Evolutionary conservation across 1,284 basidiomycete genomes (phyloP), one percentile per base, ranked within the genome.

Genomic region (Ceratobasidium theobromae): DNA sequence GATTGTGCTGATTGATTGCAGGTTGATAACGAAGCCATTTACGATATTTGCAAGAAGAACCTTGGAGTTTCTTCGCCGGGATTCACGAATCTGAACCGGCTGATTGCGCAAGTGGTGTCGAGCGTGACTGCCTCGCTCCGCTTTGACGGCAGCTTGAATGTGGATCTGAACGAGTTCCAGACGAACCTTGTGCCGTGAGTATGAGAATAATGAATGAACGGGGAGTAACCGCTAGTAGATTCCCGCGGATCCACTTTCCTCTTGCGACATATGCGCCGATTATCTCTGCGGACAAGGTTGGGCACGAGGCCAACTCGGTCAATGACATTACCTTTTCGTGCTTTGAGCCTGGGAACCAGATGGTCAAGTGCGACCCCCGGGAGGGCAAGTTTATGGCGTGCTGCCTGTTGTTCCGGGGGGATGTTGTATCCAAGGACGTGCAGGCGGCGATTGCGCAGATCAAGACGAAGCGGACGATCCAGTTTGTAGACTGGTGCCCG

Each of bases 101-200:
- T 99, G 71, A 99, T 99, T 73, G 96, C 96, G 28, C 94, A 96
- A 76, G 96, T 99, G 69, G 97, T 99, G 68, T 99, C 96, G 16
- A 97, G 95, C 65, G 87, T 98, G 79, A 98, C 96, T 30, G 95
- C 95, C 43, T 98, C 96, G 51, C 85, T 99, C 67, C 92, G 96
- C 70, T 99, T 99, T 79, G 95, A 97, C 75, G 96, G 96, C 52
- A 97, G 95, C 70, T 84, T 98, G 75, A 98, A 99, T 78, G 96
- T 98, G 74, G 96, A 99, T 79, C 78, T 99, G 72, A 95, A 93
- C 79, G 95, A 99, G 81, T 98, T 99, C 86, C 96, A 98, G 82
- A 98, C 95, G 70, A 98, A 98, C 81, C 81, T 98, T 77, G 95
- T 98, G 66, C 95, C 93, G 86, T 91, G 73, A 78, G 89, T 83